These are phyloP conservation scores for Hemerocallis citrina DNA, from an alignment of 106 monocot genomes.

Conservation along the genomic window DNA sequence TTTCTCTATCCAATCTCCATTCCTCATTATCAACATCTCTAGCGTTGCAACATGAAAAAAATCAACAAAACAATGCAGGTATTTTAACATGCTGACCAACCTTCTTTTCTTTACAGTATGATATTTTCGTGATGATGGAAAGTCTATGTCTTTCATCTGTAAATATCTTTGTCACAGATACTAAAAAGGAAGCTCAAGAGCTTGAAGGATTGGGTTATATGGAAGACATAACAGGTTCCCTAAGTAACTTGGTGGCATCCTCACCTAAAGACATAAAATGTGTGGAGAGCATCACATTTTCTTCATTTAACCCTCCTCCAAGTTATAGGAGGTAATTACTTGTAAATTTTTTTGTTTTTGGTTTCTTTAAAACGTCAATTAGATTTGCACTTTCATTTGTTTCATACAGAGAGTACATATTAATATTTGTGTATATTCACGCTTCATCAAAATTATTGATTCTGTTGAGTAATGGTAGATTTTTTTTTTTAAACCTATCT, in stretches of 20 bases:
- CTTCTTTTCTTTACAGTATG: too few relatives aligned
- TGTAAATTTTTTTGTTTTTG: neutral
- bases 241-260: constrained; percentile 40
- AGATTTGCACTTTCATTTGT: neutral
- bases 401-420: neutral
- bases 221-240: constrained; percentile 61
- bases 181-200: constrained; percentile 52
- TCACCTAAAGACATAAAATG: constrained; percentile 57
- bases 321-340: constrained; percentile 69
- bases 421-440: neutral
- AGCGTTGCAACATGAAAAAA: constrained; percentile 72
- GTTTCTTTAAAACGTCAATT: neutral
- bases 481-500: too few relatives aligned
- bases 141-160: too few relatives aligned
- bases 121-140: too few relatives aligned
- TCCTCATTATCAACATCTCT: constrained; percentile 76
- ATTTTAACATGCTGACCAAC: too few relatives aligned
- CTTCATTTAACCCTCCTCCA: constrained; percentile 97
- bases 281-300: constrained; percentile 71
- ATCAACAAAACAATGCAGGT: constrained; percentile 59
- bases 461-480: neutral
- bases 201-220: constrained; percentile 75
- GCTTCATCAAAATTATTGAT: neutral
- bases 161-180: constrained; percentile 35
- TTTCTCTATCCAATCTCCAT: constrained; percentile 72